These are phyloP conservation scores for Peronospora farinosa DNA, from an alignment of 352 stramenopile species.

Conservation along the genomic window DNA sequence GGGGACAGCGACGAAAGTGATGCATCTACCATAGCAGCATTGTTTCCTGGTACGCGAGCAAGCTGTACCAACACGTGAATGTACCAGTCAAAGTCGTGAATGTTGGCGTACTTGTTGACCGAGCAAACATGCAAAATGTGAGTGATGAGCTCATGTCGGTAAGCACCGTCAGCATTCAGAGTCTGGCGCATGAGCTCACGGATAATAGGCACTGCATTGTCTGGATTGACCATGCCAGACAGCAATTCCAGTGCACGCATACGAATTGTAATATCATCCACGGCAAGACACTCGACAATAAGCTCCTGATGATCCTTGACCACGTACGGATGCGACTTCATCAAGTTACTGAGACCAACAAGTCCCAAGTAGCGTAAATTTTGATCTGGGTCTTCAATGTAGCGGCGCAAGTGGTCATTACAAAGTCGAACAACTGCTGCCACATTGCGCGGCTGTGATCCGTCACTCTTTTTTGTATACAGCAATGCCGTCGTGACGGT, in stretches of 20 bases:
- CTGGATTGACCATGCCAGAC: constrained; percentile 91
- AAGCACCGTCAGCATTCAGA: constrained; percentile 87
- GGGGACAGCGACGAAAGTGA: constrained; percentile 26
- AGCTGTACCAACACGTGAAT: constrained; percentile 95
- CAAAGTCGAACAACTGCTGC: constrained; percentile 92
- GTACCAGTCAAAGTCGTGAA: constrained; percentile 98
- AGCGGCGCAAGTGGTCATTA: constrained; percentile 92
- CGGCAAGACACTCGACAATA: constrained; percentile 94
- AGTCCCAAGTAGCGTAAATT: constrained; percentile 99
- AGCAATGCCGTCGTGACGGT: constrained; percentile 95
- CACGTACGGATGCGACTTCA: constrained; percentile 93
- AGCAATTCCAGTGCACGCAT: constrained; percentile 95
- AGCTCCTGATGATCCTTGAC: constrained; percentile 92
- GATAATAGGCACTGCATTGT: constrained; percentile 95
- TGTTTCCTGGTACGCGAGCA: constrained; percentile 84
- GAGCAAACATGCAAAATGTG: constrained; percentile 96
- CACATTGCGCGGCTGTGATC: constrained; percentile 91
- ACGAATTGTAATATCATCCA: constrained; percentile 98
- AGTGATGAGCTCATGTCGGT: constrained; percentile 93
- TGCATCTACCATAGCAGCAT: constrained; percentile 29
- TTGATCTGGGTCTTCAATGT: constrained; percentile 97
- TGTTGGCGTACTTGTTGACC: constrained; percentile 96
- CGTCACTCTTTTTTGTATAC: constrained; percentile 94
- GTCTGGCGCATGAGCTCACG: constrained; percentile 95
- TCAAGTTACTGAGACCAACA: constrained; percentile 94